These are phyloP conservation scores for Aspergillus terreus DNA, from an alignment of 2,329 filamentous ascomycete species.

Conservation along the genomic window DNA sequence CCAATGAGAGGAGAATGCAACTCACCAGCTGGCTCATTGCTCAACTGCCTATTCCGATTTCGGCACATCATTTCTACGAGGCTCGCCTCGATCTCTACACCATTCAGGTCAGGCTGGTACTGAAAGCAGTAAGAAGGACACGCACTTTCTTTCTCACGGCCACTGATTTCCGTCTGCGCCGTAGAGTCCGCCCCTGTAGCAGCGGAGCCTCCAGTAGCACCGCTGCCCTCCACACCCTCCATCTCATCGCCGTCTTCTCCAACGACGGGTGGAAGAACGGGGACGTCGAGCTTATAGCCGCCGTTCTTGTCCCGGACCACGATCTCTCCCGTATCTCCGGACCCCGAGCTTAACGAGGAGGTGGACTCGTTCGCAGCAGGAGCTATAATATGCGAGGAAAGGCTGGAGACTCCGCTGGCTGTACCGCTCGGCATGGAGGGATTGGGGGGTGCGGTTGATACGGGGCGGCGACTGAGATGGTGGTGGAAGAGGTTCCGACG, in stretches of 20 bases:
- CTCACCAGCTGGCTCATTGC: conserved; percentile 62
- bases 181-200: conserved; percentile 53
- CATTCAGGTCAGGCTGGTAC: conserved; percentile 1
- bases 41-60: conserved; percentile 49
- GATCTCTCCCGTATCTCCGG: conserved; percentile 42
- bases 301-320: conserved; percentile 49
- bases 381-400: conserved; percentile 22
- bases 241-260: conserved; percentile 39
- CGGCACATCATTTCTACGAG: conserved; percentile 43
- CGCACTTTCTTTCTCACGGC: conserved; percentile 41
- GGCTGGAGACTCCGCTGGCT: conserved; percentile 16
- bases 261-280: conserved; percentile 36
- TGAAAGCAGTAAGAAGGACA: not conserved
- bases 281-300: conserved; percentile 46
- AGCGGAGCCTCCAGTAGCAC: conserved; percentile 3
- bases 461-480: conserved; percentile 41
- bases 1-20: conserved; percentile 6
- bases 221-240: conserved; percentile 43
- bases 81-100: conserved; percentile 44
- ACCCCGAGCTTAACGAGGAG: conserved; percentile 17
- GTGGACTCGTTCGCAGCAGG: conserved; percentile 19
- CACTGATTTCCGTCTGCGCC: conserved; percentile 30
- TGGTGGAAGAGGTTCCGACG: conserved; percentile 45
- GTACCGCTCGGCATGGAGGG: conserved; percentile 9
- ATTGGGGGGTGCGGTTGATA: conserved; percentile 26